Evolutionary conservation across 495 filamentous ascomycete genomes (phyloP), one percentile per base, ranked within the genome.

Genomic region (Podospora appendiculata): DNA sequence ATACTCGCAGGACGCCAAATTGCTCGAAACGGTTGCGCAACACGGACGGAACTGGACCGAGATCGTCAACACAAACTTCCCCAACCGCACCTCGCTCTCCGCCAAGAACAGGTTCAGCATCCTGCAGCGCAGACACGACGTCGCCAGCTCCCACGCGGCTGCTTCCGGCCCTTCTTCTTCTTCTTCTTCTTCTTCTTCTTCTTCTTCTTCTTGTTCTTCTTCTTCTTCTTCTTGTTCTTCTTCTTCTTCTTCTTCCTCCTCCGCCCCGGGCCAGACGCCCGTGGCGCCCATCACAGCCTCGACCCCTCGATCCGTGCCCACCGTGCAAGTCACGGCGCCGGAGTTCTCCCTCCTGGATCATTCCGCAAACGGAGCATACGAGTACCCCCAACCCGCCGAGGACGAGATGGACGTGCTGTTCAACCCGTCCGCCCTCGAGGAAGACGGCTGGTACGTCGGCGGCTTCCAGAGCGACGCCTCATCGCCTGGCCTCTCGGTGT

Each of bases 61-160:
- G 33, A 70, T 71, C n/a, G 63, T 67, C 4, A 57, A 54, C 55
- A 54, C 46, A 3, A 51, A 68, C 50, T 62, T 65, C 10, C 65
- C 68, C 12, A 63, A 64, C 14, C 65, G 68, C 33, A 70, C 68
- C 6, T 60, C 62, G 13, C 55, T 70, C 18, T 55, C 67, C 8
- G 67, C 67, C 17, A 71, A 68, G 55, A 70, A 71, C 54, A 53
- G 68, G 0, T 70, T 61, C 49, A 65, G 61, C 48, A 61, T 65
- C 13, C 55, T 69, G 10, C 58, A 46, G 8, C 60, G 54, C 32
- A 48, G 19, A 19, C 33, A 40, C 9, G 32, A 48, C 16, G 32
- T 17, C 32, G 32, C 17, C 4, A 47, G 12, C 11, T 35, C 45
- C 13, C 45, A 12, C 8, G 18, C 32, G 8, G 17, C 45, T 16